Conservation (phyloP, 805 yeast species). For the Ogataea pignaliae region DNA sequence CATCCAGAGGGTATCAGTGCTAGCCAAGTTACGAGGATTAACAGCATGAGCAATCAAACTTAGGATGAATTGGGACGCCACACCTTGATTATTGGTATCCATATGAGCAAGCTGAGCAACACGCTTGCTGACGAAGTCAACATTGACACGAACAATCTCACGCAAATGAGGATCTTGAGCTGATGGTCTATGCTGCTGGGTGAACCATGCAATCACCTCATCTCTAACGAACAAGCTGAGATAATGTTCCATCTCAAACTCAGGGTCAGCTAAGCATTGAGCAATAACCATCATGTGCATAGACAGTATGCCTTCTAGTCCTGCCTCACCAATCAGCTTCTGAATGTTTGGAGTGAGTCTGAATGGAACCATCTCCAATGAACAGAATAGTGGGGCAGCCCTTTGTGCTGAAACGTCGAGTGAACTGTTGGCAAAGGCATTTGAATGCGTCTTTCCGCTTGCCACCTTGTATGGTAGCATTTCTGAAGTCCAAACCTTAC, state of each 20-base stretch:
- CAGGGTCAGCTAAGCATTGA: constrained; percentile 84
- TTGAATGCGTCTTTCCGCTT: constrained; percentile 39
- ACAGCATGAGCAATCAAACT: constrained; percentile 93
- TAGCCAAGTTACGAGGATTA: constrained; percentile 88
- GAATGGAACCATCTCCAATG: constrained; percentile 92
- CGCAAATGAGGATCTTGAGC: constrained; percentile 81
- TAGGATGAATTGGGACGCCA: constrained; percentile 83
- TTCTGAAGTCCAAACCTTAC: constrained; percentile 89
- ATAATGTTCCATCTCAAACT: constrained; percentile 85
- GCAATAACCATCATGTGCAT: constrained; percentile 83
- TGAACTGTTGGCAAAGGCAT: constrained; percentile 38
- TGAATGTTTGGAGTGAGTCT: constrained; percentile 95
- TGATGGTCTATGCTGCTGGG: constrained; percentile 77
- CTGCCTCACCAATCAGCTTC: constrained; percentile 88
- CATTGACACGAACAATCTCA: constrained; percentile 84
- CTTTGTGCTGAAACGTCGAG: constrained; percentile 46
- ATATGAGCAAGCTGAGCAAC: constrained; percentile 65
- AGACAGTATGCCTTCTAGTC: constrained; percentile 85
- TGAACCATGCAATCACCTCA: constrained; percentile 91
- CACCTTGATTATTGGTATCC: constrained; percentile 54
- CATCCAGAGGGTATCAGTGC: constrained; percentile 92
- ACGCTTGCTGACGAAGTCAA: constrained; percentile 76
- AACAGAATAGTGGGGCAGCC: constrained; percentile 80
- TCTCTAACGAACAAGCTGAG: constrained; percentile 93
- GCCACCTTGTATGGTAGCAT: constrained; percentile 89